Evolutionary conservation across 2,329 filamentous ascomycete species (phyloP).

Genomic region (Coccinonectria pachysandricola): DNA sequence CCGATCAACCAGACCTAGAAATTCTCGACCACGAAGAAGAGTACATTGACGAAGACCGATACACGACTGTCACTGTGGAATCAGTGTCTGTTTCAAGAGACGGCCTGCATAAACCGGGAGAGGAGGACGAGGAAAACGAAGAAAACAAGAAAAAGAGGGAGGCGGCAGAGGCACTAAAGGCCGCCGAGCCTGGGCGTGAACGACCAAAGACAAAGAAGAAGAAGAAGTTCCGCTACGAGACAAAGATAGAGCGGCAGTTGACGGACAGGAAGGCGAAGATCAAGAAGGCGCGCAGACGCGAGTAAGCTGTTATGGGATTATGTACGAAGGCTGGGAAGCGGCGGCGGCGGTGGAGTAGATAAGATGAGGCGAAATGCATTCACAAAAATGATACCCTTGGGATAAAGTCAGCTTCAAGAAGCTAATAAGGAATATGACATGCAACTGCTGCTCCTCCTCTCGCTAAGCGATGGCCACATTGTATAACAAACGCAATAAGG

Average conservation of each 20-base stretch:
- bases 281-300: conserved; percentile 32
- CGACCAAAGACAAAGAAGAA: conserved; percentile 70
- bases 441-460: conserved; percentile 19
- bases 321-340: no score
- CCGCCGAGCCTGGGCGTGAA: conserved; percentile 24
- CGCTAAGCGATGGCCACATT: conserved; percentile 17
- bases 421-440: conserved; percentile 22
- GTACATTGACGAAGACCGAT: conserved; percentile 93
- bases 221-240: conserved; percentile 88
- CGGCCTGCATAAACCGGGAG: conserved; percentile 50
- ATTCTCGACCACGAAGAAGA: conserved; percentile 77
- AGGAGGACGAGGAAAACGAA: conserved; percentile 28
- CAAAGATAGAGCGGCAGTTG: conserved; percentile 71
- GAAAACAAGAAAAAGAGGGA: conserved; percentile 22
- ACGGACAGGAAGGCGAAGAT: conserved; percentile 60
- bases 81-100: conserved; percentile 71
- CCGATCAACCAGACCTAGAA: conserved; percentile 36
- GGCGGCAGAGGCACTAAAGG: conserved; percentile 16
- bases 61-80: conserved; percentile 90
- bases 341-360: no score
- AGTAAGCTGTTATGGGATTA: no score
- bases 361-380: no score
- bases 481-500: conserved; percentile 15
- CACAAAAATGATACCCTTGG: conserved; percentile 24
- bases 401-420: conserved; percentile 19